These are phyloP conservation scores for Berberis thunbergii DNA, from an alignment of 164 flowering plant species.

Conservation along the genomic window DNA sequence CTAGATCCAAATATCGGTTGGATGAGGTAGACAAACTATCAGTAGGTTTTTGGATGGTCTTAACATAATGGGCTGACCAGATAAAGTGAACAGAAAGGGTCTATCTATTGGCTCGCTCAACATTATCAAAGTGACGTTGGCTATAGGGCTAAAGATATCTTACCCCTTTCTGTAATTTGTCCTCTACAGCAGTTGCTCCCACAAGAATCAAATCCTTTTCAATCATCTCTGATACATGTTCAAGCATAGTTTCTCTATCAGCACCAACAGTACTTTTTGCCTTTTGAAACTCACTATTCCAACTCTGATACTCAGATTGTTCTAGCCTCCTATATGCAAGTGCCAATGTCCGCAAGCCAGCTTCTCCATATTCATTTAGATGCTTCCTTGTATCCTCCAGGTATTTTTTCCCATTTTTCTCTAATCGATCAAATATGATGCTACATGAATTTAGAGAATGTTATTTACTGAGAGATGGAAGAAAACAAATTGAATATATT, in stretches of 20 bases:
- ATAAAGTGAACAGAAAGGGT: no score
- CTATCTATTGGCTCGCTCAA: background rate
- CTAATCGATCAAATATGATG: slow-evolving; percentile 80
- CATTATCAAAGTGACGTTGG: no score
- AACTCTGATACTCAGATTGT: slow-evolving; percentile 63
- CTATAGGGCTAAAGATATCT: background rate
- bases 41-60: no score
- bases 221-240: slow-evolving; percentile 65
- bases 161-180: slow-evolving; percentile 97
- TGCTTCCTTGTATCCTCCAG: slow-evolving; percentile 69
- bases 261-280: slow-evolving; percentile 77
- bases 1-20: no score
- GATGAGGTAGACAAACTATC: background rate
- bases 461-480: background rate
- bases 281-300: slow-evolving; percentile 75
- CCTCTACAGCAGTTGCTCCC: slow-evolving; percentile 99
- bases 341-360: slow-evolving; percentile 92
- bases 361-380: slow-evolving; percentile 90
- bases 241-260: slow-evolving; percentile 85
- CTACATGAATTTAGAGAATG: slow-evolving; percentile 34
- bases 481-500: background rate
- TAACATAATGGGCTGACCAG: no score
- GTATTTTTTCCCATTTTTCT: slow-evolving; percentile 68
- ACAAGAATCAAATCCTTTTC: slow-evolving; percentile 86
- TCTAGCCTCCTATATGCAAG: slow-evolving; percentile 86